phyloP scores from a whole-genome alignment of 176 grass and related monocot genomes.

The Thinopyrum elongatum region DNA sequence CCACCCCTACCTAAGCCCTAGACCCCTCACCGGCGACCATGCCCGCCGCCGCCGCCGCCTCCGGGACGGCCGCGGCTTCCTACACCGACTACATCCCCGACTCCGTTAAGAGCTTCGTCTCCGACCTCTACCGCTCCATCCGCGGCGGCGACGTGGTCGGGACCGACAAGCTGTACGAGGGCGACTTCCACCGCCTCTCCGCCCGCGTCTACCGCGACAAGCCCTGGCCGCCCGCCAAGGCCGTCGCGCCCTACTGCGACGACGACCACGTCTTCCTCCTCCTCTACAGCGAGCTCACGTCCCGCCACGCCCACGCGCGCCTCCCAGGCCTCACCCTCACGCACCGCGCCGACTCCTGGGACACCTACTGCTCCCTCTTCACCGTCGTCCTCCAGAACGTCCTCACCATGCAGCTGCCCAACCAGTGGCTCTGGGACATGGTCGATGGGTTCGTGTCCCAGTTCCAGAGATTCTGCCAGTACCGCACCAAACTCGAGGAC shows the following conservation, averaged over 20 bases:
- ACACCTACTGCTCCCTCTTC: constrained; percentile 92
- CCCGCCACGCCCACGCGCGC: constrained; percentile 80
- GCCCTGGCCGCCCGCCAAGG: constrained; percentile 76
- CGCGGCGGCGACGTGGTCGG: constrained; percentile 89
- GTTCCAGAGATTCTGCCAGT: constrained; percentile 90
- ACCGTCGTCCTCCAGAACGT: constrained; percentile 69
- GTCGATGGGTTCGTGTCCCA: constrained; percentile 92
- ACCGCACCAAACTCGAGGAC: constrained; percentile 70
- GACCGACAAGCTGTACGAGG: constrained; percentile 96
- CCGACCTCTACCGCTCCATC: constrained; percentile 87
- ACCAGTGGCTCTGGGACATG: constrained; percentile 99
- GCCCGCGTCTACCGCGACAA: constrained; percentile 77
- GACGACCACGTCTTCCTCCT: constrained; percentile 89
- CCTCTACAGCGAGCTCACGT: constrained; percentile 95
- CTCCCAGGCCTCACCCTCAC: constrained; percentile 44
- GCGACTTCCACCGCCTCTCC: constrained; percentile 74
- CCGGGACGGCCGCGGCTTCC: constrained; percentile 29
- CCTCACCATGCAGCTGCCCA: constrained; percentile 86
- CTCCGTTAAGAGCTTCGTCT: constrained; percentile 87
- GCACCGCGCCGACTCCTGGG: constrained; percentile 84
- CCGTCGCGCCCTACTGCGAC: constrained; percentile 72
- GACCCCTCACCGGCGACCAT: background rate
- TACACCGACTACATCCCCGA: constrained; percentile 83
- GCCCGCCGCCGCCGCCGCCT: constrained; percentile 36
- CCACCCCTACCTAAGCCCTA: constrained; percentile 18